These are phyloP conservation scores for Cercospora zeae-maydis DNA, from an alignment of 2,329 filamentous ascomycete genomes.

Conservation along the genomic window DNA sequence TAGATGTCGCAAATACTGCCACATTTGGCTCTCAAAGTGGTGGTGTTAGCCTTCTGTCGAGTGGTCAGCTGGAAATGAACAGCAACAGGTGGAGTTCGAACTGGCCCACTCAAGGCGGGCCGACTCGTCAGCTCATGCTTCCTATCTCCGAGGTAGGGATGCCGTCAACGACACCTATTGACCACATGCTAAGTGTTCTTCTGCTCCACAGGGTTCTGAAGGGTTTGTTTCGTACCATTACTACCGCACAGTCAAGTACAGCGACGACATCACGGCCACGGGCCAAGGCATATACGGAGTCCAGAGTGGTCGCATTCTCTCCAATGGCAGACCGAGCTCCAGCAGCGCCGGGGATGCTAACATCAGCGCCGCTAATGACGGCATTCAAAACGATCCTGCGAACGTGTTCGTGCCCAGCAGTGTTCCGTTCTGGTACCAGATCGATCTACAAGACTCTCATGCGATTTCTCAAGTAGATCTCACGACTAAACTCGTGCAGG, in stretches of 20 bases:
- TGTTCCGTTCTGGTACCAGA: constrained; percentile 25
- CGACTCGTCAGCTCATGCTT: constrained; percentile 22
- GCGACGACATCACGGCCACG: constrained; percentile 16
- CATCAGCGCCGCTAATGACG: constrained; percentile 20
- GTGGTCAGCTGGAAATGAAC: constrained; percentile 17
- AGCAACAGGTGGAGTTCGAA: constrained; percentile 22
- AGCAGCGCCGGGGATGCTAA: constrained; percentile 13
- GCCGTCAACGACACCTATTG: neutral
- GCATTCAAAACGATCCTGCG: constrained; percentile 13
- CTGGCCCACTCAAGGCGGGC: constrained; percentile 20
- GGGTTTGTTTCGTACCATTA: constrained; percentile 22
- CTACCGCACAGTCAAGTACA: constrained; percentile 20
- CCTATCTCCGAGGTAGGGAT: constrained; percentile 10
- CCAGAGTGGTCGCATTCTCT: constrained; percentile 23
- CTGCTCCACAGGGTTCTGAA: constrained; percentile 9
- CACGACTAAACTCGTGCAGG: constrained; percentile 19
- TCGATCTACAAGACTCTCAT: constrained; percentile 20
- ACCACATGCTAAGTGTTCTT: neutral
- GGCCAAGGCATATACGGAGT: constrained; percentile 24
- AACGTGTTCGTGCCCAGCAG: constrained; percentile 16
- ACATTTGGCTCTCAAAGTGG: constrained; percentile 25
- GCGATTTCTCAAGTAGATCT: constrained; percentile 20
- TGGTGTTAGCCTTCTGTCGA: constrained; percentile 13
- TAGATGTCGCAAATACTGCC: constrained; percentile 19
- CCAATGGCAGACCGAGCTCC: constrained; percentile 16